Evolutionary conservation across 176 grass and related monocot genomes (phyloP).

Genomic region (Saccharum officinarum): DNA sequence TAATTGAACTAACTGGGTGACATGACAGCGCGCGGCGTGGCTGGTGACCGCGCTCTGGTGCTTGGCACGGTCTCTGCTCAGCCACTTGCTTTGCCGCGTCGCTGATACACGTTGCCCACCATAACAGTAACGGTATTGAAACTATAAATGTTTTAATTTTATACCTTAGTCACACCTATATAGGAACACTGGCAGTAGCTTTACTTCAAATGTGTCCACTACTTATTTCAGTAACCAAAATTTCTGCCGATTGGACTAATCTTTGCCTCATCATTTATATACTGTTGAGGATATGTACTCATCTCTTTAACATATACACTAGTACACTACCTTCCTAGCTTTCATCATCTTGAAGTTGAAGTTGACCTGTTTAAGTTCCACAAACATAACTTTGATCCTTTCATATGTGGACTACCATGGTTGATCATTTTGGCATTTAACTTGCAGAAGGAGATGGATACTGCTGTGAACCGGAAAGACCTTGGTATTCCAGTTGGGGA

Average conservation of each 20-base stretch:
- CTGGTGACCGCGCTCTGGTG: too few relatives aligned
- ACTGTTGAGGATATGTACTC: not conserved
- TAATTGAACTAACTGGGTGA: too few relatives aligned
- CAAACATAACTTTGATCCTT: not conserved
- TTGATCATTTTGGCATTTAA: constrained; percentile 28
- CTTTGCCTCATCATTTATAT: constrained; percentile 8
- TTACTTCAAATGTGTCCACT: not conserved
- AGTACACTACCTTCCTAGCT: not conserved
- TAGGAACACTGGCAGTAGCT: not conserved
- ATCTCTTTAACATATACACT: not conserved
- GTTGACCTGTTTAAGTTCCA: constrained; percentile 11
- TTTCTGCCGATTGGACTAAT: not conserved
- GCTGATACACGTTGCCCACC: too few relatives aligned
- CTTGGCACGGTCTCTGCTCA: too few relatives aligned
- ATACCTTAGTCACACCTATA: not conserved
- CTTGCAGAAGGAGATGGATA: constrained; percentile 87
- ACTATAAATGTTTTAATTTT: not conserved
- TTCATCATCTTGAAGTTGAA: constrained; percentile 15
- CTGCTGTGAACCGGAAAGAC: constrained; percentile 56
- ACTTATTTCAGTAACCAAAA: not conserved
- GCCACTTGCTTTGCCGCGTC: too few relatives aligned
- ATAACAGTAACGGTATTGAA: not conserved
- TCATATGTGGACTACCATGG: constrained; percentile 8
- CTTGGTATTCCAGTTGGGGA: constrained; percentile 83
- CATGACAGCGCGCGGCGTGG: too few relatives aligned